A percentile compares a stretch with the other conserved stretches of the same genome.
phyloP scores from a whole-genome alignment of 2,329 filamentous ascomycete genomes.

The Colletotrichum kahawae region DNA sequence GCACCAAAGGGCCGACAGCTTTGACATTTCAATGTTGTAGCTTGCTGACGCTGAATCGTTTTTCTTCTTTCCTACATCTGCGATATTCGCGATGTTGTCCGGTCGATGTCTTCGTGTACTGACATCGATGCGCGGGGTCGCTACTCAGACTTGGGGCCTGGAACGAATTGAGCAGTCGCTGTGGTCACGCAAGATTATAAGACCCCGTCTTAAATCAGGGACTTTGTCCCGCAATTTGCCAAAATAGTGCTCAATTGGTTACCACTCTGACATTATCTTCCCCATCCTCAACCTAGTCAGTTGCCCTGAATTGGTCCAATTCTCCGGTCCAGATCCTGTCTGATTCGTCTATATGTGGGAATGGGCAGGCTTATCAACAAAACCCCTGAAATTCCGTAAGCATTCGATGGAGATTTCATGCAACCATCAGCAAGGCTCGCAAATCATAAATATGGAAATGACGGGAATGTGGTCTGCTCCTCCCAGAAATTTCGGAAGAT shows the following conservation, averaged over 20 bases:
- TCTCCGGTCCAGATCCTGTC: neutral
- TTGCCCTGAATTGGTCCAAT: neutral
- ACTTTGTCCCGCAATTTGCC: neutral
- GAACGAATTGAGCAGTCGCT: neutral
- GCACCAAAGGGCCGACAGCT: accelerated
- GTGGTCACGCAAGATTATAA: neutral
- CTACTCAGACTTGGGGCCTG: neutral
- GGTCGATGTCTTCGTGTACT: neutral
- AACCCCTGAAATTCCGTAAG: neutral
- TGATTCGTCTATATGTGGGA: neutral
- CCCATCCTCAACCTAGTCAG: neutral
- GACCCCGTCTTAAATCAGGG: neutral
- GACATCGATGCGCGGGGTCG: neutral
- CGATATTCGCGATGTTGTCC: neutral
- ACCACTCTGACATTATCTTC: neutral
- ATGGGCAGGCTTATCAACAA: neutral
- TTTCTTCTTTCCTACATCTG: no score
- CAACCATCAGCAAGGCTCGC: neutral
- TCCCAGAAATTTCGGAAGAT: neutral
- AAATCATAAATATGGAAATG: neutral
- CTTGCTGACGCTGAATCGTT: no score
- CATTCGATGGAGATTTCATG: neutral
- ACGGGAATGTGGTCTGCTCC: neutral
- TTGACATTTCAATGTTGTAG: neutral
- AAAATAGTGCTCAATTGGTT: neutral